A percentile compares a stretch with the other conserved stretches of the same genome.
phyloP scores from a whole-genome alignment of 1,139 yeast species.

The Taphrina populina region DNA sequence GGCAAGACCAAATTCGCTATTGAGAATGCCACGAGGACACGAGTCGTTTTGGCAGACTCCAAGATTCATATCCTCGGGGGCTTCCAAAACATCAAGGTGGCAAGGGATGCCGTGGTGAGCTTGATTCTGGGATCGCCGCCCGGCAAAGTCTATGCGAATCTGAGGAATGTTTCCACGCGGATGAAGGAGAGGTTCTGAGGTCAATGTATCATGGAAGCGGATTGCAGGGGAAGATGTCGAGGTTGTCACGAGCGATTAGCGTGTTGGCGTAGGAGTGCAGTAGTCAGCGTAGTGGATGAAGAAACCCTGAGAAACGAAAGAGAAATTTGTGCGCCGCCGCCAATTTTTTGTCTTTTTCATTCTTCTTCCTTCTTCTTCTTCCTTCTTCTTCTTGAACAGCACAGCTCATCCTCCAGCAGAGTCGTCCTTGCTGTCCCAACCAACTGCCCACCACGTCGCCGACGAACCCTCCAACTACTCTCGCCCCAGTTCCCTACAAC shows the following conservation, averaged over 20 bases:
- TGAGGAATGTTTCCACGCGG: conserved; percentile 94
- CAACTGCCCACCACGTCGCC: conserved; percentile 26
- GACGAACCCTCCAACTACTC: not conserved
- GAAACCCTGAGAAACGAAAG: too few species aligned
- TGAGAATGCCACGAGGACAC: conserved; percentile 96
- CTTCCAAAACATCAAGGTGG: conserved; percentile 93
- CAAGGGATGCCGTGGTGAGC: conserved; percentile 92
- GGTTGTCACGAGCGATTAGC: too few species aligned
- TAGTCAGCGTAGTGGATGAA: too few species aligned
- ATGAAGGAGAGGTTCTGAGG: conserved; percentile 86
- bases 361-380: not conserved
- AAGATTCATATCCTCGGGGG: conserved; percentile 97
- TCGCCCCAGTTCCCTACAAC: conserved; percentile 21
- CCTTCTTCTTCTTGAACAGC: too few species aligned
- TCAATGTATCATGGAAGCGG: too few species aligned
- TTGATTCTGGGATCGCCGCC: conserved; percentile 97
- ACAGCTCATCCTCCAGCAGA: too few species aligned
- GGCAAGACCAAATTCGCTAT: conserved; percentile 98
- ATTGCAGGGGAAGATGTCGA: too few species aligned
- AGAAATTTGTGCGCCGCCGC: too few species aligned
- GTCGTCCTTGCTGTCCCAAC: too few species aligned
- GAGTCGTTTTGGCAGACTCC: conserved; percentile 94
- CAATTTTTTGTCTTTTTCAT: not conserved
- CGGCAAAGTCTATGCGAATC: conserved; percentile 94
- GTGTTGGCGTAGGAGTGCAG: too few species aligned